Base-by-base conservation (phyloP, 768 basidiomycete species). In the Phaeotremella fagi region DNA sequence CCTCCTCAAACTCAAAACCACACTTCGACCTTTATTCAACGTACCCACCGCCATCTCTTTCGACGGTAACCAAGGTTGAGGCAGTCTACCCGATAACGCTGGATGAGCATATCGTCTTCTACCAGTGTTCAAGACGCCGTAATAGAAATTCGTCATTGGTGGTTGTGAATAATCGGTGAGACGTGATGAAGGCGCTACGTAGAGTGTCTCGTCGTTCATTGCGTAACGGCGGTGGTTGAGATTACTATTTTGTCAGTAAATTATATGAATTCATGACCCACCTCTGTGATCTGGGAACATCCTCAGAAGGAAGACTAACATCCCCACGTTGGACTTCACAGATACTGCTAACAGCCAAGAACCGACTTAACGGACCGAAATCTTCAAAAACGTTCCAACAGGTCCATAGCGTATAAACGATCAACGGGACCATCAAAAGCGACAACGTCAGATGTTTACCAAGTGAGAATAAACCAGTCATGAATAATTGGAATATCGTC, bases 161-260 rank as follows among this genome's bases (percentile, higher is more conserved):
- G 94, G 92, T 73, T 98, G 94, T 0, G 89, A 90, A 73, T 92
- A 92, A 75, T 92, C 88, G 16, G 90, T 92, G 28, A 87, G 79
- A 62, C 88, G 87, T 70, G 94, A 91, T 64, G 92, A 90, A 0
- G 91, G 91, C 4, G 92, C 94, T 48, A 95, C 88, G 66, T 98
- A 98, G 26, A 97, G 72, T 1, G 87, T 90, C 60, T 95, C 92
- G 60, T 95, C 92, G 64, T 91, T 90, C 67, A 88, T 84, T 2
- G 88, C 89, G 69, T 98, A 98, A 60, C 92, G 79, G 54, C 88
- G 79, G 45, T 87, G 82, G 64, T 84, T 94, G 50, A 98, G 73
- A 64, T 91, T 86, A 59, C 90, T 46, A 25, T 45, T 47, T 36
- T 0, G 22, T 16, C 31, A 18, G 25, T 45, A 37, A 5, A 15